phyloP scores from a whole-genome alignment of 1,284 basidiomycete genomes.

The Polyporus tsugae region DNA sequence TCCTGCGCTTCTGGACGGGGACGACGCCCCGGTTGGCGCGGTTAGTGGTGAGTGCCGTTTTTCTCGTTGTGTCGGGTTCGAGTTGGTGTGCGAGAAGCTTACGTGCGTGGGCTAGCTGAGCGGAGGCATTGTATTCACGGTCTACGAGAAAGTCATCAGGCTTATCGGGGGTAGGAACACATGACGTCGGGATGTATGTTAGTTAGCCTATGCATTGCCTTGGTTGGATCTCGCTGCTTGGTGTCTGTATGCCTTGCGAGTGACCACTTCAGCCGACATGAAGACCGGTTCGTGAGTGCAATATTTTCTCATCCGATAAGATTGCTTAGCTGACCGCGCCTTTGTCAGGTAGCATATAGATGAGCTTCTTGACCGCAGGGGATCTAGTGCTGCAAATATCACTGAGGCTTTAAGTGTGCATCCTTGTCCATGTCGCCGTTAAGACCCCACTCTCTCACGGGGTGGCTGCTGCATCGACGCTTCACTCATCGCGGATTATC shows the following conservation, averaged over 20 bases:
- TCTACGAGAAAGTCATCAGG: conserved; percentile 85
- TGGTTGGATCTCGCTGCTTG: background rate
- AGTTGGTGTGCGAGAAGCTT: conserved; percentile 3
- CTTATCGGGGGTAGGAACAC: conserved; percentile 46
- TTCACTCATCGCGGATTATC: too few species aligned
- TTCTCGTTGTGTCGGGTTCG: background rate
- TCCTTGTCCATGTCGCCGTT: too few species aligned
- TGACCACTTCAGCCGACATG: background rate
- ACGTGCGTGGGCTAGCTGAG: conserved; percentile 65
- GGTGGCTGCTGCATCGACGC: too few species aligned
- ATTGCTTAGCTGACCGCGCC: background rate
- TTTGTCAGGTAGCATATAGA: background rate
- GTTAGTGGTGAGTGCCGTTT: conserved; percentile 74
- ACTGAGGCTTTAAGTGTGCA: too few species aligned
- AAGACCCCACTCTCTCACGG: too few species aligned
- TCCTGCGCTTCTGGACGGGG: conserved; percentile 93
- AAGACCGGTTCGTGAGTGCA: background rate
- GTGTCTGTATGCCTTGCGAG: background rate
- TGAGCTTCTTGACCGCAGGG: too few species aligned
- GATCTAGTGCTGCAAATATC: too few species aligned
- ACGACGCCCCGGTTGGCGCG: conserved; percentile 90
- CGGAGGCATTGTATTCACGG: conserved; percentile 95
- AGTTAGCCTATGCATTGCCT: background rate
- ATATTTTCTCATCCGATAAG: background rate
- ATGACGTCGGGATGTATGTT: conserved; percentile 9